Base-by-base conservation (phyloP, 768 basidiomycete species). In the Pholiota molesta region DNA sequence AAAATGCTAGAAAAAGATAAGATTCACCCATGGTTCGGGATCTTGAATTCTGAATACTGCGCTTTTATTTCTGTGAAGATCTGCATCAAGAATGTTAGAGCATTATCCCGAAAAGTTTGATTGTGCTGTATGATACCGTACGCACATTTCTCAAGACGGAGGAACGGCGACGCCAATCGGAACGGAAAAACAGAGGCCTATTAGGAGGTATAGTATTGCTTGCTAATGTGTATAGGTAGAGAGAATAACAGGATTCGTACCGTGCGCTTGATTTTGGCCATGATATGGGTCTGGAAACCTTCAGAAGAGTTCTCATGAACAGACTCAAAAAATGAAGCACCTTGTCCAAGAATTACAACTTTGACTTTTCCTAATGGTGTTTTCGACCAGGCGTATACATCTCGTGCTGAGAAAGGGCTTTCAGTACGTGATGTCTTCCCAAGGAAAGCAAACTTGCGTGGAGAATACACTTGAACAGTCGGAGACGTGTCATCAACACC, bases 141-240 rank as follows among this genome's bases (percentile, higher is more conserved):
- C 86, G 71, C 68, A 91, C 91, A 77, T 96, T 97, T 68, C 80
- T 82, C 68, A 97, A 13, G 94, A 96, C 5, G 94, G 92, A 1
- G 95, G 96, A 16, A 88, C 76, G 23, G 78, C 58, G 26, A 95
- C 81, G 13, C 93, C 94, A 37, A 79, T 80, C 11, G 88, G 89
- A n/a, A 98, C 96, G 14, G 94, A 95, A 77, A 98, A 98, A 77
- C 90, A 86, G 56, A 93, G 79, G 61, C 94, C 92, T 94, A 69
- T 49, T 49, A 49, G 47, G 47, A 49, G 47, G 47, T 23, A 26
- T 66, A 44, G 19, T 21, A 26, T 47, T 26, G 19, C 10, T n/a
- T 26, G 19, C 1, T 49, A 13, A 49, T 19, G 19, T 49, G 21
- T 49, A 26, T 19, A 26, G 23, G 23, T 10, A 21, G 13, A 49